Evolutionary conservation across 2,329 filamentous ascomycete species (phyloP).

Genomic region (Ophiostoma novo-ulmi): DNA sequence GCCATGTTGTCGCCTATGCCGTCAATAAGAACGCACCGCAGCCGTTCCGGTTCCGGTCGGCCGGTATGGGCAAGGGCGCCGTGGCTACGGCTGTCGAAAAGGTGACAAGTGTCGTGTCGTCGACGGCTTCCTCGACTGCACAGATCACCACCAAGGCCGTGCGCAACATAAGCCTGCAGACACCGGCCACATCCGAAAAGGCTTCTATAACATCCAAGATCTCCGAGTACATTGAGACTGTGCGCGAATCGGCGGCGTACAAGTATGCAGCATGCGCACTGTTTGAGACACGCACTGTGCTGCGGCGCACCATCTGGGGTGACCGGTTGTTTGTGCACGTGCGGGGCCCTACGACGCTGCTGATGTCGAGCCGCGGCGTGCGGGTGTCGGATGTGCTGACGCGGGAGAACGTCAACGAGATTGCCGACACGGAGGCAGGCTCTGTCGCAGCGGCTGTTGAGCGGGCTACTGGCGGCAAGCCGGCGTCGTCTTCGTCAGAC

Average conservation of each 20-base stretch:
- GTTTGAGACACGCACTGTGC: constrained; percentile 68
- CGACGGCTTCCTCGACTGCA: constrained; percentile 19
- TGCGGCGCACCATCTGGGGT: constrained; percentile 82
- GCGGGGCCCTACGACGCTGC: constrained; percentile 74
- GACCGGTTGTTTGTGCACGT: constrained; percentile 91
- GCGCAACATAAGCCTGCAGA: constrained; percentile 60
- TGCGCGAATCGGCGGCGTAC: constrained; percentile 45
- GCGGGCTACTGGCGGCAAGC: constrained; percentile 35
- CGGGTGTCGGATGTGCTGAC: constrained; percentile 73
- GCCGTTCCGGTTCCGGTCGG: constrained; percentile 66
- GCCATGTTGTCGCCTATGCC: constrained; percentile 86
- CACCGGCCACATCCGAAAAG: constrained; percentile 57
- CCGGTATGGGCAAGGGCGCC: constrained; percentile 13
- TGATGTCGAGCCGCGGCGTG: constrained; percentile 82
- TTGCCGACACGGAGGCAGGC: constrained; percentile 76
- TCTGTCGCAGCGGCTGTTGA: constrained; percentile 57
- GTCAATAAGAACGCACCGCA: constrained; percentile 67
- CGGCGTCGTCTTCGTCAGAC: constrained; percentile 30
- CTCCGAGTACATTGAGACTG: background rate
- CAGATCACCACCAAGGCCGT: constrained; percentile 20
- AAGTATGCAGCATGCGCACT: constrained; percentile 59
- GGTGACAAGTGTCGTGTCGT: constrained; percentile 8
- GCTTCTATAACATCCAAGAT: constrained; percentile 42
- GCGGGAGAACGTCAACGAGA: constrained; percentile 77
- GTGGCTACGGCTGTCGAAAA: constrained; percentile 35